phyloP scores from a whole-genome alignment of 2,329 filamentous ascomycete genomes.

The Colletotrichum australisinense region DNA sequence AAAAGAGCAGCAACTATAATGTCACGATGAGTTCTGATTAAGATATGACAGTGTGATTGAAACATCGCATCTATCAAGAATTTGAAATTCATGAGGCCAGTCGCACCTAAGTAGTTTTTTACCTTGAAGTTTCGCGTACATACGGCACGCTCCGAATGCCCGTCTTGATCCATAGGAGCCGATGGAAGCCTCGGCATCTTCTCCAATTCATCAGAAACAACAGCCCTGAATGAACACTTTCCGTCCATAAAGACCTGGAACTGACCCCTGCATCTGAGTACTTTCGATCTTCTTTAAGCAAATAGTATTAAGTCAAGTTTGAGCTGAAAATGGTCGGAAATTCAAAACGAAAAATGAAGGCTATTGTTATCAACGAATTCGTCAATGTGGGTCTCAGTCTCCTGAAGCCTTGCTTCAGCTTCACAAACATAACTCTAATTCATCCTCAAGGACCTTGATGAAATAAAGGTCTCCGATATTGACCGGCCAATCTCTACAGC shows the following conservation, averaged over 20 bases:
- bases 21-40: neutral
- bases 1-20: neutral
- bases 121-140: neutral
- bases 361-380: constrained; percentile 43
- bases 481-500: constrained; percentile 35
- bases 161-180: neutral
- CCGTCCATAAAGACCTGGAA: neutral
- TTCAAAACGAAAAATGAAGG: constrained; percentile 40
- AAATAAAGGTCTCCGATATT: constrained; percentile 41
- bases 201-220: neutral
- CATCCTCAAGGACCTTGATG: constrained; percentile 34
- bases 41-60: neutral
- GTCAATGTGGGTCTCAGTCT: constrained; percentile 31
- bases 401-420: neutral
- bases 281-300: neutral
- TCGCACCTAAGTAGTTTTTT: neutral
- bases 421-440: neutral
- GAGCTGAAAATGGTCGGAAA: neutral
- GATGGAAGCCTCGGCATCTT: constrained; percentile 12
- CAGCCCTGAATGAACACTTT: neutral
- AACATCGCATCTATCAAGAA: neutral
- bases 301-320: neutral
- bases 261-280: no score
- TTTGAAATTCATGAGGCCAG: neutral
- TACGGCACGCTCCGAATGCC: neutral